Evolutionary conservation across 1,139 yeast genomes (phyloP).

Genomic region (Candida buenavistaensis): DNA sequence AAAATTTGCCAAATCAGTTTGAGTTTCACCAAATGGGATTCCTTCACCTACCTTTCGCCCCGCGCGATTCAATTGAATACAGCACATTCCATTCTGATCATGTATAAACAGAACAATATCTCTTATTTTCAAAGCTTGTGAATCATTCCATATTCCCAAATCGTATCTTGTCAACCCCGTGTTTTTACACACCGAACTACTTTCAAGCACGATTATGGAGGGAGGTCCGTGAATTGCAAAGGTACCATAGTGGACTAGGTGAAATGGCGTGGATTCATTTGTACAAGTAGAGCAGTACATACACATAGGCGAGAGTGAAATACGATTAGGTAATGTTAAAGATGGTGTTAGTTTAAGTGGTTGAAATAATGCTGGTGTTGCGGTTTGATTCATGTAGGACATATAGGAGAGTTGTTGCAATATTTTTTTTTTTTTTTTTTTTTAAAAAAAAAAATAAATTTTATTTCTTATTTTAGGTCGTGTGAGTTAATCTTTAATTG

Average conservation of each 20-base stretch:
- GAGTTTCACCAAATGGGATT: conserved; percentile 22
- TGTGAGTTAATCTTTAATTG: too few relatives aligned
- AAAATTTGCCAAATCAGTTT: conserved; percentile 17
- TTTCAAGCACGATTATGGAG: conserved; percentile 49
- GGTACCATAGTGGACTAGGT: conserved; percentile 43
- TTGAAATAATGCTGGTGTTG: conserved; percentile 18
- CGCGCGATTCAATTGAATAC: conserved; percentile 55
- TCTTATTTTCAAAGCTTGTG: conserved; percentile 48
- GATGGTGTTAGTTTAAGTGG: conserved; percentile 15
- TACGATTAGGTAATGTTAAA: conserved; percentile 41
- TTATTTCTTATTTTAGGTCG: too few relatives aligned
- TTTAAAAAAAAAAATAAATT: too few relatives aligned
- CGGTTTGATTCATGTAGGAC: neutral
- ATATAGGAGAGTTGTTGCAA: too few relatives aligned
- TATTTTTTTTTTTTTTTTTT: too few relatives aligned
- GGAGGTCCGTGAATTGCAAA: conserved; percentile 51
- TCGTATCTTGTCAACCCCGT: conserved; percentile 46
- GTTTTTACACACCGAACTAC: conserved; percentile 43
- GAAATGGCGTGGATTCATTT: conserved; percentile 43
- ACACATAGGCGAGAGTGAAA: conserved; percentile 65
- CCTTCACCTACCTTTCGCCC: conserved; percentile 53
- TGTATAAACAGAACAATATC: conserved; percentile 55
- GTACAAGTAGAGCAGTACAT: conserved; percentile 42
- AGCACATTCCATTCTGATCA: conserved; percentile 46
- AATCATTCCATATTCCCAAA: conserved; percentile 51